Evolutionary conservation across 2,329 filamentous ascomycete species (phyloP).

Genomic region (Colletotrichum agaves): DNA sequence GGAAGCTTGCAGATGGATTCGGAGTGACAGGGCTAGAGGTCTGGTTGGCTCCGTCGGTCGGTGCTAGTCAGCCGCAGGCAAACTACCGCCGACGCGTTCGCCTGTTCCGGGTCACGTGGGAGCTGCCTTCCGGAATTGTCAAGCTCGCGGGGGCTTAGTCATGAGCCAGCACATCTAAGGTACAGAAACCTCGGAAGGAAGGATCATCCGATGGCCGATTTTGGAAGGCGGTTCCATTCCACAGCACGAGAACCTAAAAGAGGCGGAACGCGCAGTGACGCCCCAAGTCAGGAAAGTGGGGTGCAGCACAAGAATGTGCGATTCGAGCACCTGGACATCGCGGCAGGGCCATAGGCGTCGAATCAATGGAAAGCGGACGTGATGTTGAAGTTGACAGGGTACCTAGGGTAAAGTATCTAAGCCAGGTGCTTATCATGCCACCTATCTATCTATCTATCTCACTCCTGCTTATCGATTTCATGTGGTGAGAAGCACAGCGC

Average conservation of each 20-base stretch:
- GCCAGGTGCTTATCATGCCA: too few relatives aligned
- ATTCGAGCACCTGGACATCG: slow-evolving; percentile 19
- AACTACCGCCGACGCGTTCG: slow-evolving; percentile 39
- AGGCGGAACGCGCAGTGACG: slow-evolving; percentile 28
- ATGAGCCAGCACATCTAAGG: background rate
- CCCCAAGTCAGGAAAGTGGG: slow-evolving; percentile 27
- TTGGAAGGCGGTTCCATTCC: background rate
- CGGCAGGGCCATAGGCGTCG: slow-evolving; percentile 2
- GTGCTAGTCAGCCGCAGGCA: slow-evolving; percentile 37
- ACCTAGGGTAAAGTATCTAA: too few relatives aligned
- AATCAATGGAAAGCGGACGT: background rate
- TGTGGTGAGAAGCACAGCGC: too few relatives aligned
- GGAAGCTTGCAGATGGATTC: slow-evolving; percentile 33
- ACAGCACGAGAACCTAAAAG: slow-evolving; percentile 3
- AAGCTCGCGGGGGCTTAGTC: slow-evolving; percentile 9
- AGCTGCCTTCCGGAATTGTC: slow-evolving; percentile 7
- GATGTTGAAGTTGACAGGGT: too few relatives aligned
- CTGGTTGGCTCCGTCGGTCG: slow-evolving; percentile 31
- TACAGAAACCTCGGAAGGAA: background rate
- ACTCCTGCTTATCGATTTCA: too few relatives aligned
- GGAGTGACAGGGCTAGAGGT: slow-evolving; percentile 36
- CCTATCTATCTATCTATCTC: too few relatives aligned
- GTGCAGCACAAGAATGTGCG: slow-evolving; percentile 21
- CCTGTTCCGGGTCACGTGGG: slow-evolving; percentile 18
- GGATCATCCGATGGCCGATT: background rate